Conservation (phyloP, 306 rosid species). For the Castanea crenata region DNA sequence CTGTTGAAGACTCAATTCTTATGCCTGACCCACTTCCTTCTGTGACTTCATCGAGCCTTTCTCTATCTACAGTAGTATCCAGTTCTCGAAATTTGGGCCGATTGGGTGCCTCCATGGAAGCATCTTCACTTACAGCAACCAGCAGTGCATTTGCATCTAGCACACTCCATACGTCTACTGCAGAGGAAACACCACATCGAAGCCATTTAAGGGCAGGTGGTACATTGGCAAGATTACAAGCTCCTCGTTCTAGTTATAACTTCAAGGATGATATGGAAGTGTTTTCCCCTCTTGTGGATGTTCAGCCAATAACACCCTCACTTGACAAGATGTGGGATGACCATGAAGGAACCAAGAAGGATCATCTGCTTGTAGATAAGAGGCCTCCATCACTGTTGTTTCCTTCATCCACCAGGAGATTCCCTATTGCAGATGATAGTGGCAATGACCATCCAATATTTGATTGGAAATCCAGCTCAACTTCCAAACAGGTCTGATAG, state of each 20-base stretch:
- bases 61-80: constrained; percentile 54
- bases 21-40: constrained; percentile 99
- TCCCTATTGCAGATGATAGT: constrained; percentile 63
- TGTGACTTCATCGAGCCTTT: constrained; percentile 58
- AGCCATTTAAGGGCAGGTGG: constrained; percentile 85
- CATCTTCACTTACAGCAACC: constrained; percentile 47
- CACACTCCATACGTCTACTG: constrained; percentile 38
- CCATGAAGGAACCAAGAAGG: constrained; percentile 66
- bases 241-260: constrained; percentile 78
- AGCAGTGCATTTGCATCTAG: constrained; percentile 53
- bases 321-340: constrained; percentile 82
- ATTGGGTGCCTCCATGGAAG: constrained; percentile 53
- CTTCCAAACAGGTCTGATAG: constrained; percentile 62
- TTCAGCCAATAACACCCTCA: constrained; percentile 85
- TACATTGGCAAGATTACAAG: constrained; percentile 65
- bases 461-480: constrained; percentile 75
- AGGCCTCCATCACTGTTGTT: constrained; percentile 62
- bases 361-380: constrained; percentile 61
- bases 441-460: constrained; percentile 69
- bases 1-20: constrained; percentile 91
- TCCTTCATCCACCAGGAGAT: constrained; percentile 73
- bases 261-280: constrained; percentile 99
- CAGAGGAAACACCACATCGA: constrained; percentile 79
- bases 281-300: constrained; percentile 98
- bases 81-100: constrained; percentile 68